Evolutionary conservation across 257 asterid species (phyloP).

Genomic region (Solanum chilense): DNA sequence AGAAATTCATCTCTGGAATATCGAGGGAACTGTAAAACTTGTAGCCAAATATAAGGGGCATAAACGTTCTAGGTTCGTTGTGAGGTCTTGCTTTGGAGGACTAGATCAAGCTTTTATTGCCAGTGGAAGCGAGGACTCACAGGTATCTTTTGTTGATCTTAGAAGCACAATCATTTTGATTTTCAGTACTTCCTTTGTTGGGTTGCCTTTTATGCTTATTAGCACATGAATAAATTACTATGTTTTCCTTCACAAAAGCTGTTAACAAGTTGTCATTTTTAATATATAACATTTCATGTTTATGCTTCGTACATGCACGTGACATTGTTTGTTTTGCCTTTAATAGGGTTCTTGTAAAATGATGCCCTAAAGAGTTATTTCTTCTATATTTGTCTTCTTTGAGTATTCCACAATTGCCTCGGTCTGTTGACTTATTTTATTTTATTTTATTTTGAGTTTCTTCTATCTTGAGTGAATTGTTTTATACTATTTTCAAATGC

Average conservation of each 20-base stretch:
- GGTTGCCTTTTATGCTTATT: neutral
- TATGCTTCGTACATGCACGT: neutral
- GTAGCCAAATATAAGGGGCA: conserved; percentile 76
- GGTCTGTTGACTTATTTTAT: neutral
- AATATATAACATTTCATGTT: neutral
- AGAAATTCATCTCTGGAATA: conserved; percentile 89
- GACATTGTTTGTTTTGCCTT: neutral
- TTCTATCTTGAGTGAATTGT: neutral
- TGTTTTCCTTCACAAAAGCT: neutral
- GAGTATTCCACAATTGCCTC: neutral
- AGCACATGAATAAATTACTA: neutral
- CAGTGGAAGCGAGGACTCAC: conserved; percentile 96
- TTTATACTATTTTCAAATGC: neutral
- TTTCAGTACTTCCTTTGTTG: neutral
- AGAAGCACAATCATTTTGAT: neutral
- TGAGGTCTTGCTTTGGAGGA: conserved; percentile 91
- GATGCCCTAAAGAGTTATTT: neutral
- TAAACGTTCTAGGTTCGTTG: conserved; percentile 70
- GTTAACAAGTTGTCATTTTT: neutral
- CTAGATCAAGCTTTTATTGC: conserved; percentile 71
- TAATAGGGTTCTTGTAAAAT: neutral
- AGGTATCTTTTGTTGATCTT: conserved; percentile 33
- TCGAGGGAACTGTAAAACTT: conserved; percentile 43
- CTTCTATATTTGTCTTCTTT: neutral
- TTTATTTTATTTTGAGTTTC: neutral